phyloP scores from a whole-genome alignment of 2,329 filamentous ascomycete species.

The Pseudogymnoascus sp. region DNA sequence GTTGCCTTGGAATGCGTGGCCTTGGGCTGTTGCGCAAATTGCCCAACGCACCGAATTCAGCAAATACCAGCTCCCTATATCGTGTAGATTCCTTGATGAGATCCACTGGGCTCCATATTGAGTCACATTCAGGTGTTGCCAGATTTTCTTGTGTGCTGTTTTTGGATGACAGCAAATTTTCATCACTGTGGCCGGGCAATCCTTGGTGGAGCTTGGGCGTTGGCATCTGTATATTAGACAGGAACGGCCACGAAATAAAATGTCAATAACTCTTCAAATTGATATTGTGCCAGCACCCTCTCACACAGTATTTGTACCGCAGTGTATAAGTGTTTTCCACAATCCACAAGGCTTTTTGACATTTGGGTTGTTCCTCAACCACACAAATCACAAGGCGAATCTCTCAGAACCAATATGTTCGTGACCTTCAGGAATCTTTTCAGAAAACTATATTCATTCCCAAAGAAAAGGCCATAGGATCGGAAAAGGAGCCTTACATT shows the following conservation, averaged over 20 bases:
- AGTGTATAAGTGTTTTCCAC: conserved; percentile 9
- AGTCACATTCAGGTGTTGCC: conserved; percentile 5
- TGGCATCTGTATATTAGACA: conserved; percentile 5
- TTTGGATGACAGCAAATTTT: conserved; percentile 2
- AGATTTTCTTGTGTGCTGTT: neutral
- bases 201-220: neutral
- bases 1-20: neutral
- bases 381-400: neutral
- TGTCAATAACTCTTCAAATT: neutral
- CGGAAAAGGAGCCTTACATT: conserved; percentile 4
- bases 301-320: neutral
- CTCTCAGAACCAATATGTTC: conserved; percentile 8
- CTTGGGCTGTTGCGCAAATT: neutral
- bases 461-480: conserved; percentile 5
- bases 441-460: conserved; percentile 7
- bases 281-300: conserved; percentile 1
- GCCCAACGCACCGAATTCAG: neutral
- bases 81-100: neutral
- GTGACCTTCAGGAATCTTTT: conserved; percentile 5
- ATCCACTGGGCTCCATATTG: conserved; percentile 7
- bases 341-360: neutral
- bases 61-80: conserved; percentile 1
- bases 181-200: neutral
- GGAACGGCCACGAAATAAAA: conserved; percentile 4
- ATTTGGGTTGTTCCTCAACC: conserved; percentile 6